Conservation (phyloP, 495 filamentous ascomycete species). For the Penicillium verhagenii region DNA sequence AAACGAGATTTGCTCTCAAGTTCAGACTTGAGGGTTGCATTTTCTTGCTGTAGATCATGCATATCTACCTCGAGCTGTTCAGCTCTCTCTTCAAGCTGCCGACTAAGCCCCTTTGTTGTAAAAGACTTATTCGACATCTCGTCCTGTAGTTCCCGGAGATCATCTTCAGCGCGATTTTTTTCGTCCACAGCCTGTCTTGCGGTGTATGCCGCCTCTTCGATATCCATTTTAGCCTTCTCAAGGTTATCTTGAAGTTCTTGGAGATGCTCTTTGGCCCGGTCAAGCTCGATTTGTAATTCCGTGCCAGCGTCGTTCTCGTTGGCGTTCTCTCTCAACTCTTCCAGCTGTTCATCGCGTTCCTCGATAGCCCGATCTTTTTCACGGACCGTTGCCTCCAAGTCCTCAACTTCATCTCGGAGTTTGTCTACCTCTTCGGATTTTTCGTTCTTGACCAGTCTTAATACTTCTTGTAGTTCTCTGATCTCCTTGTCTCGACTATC, state of each 20-base stretch:
- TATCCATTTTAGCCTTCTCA: slow-evolving; percentile 50
- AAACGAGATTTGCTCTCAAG: slow-evolving; percentile 48
- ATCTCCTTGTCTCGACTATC: slow-evolving; percentile 55
- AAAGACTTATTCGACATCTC: slow-evolving; percentile 79
- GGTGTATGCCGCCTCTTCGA: slow-evolving; percentile 58
- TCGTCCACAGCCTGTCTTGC: slow-evolving; percentile 61
- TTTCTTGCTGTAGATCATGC: slow-evolving; percentile 57
- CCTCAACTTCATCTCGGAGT: slow-evolving; percentile 65
- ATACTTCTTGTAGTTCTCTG: slow-evolving; percentile 43
- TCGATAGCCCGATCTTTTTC: slow-evolving; percentile 65
- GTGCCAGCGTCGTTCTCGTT: slow-evolving; percentile 52
- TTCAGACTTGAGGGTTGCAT: slow-evolving; percentile 47
- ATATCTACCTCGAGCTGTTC: slow-evolving; percentile 64
- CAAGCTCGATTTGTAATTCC: slow-evolving; percentile 51
- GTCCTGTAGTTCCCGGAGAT: slow-evolving; percentile 63
- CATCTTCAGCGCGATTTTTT: slow-evolving; percentile 50
- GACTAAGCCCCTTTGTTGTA: slow-evolving; percentile 69
- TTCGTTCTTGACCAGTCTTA: slow-evolving; percentile 44
- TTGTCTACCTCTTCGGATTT: slow-evolving; percentile 57
- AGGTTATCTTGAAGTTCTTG: slow-evolving; percentile 61
- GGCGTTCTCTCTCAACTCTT: slow-evolving; percentile 55
- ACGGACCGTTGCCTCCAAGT: slow-evolving; percentile 62
- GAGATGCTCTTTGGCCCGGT: slow-evolving; percentile 55
- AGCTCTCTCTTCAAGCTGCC: slow-evolving; percentile 71
- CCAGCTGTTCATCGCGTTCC: slow-evolving; percentile 64